Evolutionary conservation across 176 grass and related monocot genomes (phyloP).

Genomic region (Poa annua): DNA sequence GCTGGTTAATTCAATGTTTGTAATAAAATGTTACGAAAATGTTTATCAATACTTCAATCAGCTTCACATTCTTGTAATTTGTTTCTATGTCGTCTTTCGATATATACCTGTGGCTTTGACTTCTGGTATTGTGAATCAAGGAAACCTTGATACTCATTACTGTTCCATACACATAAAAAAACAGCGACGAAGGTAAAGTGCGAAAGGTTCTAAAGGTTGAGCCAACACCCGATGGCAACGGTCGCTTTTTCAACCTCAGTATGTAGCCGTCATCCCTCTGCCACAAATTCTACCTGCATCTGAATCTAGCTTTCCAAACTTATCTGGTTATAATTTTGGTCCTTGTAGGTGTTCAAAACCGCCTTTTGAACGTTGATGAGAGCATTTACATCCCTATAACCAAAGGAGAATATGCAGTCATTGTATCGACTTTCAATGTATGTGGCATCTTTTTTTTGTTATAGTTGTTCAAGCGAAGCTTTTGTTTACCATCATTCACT

Average conservation of each 20-base stretch:
- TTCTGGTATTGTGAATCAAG: neutral
- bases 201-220: constrained; percentile 88
- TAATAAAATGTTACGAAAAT: neutral
- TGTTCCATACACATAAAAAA: constrained; percentile 21
- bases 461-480: neutral
- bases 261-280: constrained; percentile 31
- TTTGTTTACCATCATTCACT: neutral
- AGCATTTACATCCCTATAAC: constrained; percentile 89
- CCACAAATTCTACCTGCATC: constrained; percentile 8
- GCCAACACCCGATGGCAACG: constrained; percentile 92
- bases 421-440: constrained; percentile 89
- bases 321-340: constrained; percentile 10
- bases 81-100: neutral
- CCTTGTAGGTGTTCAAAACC: constrained; percentile 82
- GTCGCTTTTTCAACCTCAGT: constrained; percentile 99
- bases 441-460: neutral
- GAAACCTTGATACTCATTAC: constrained; percentile 4
- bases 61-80: neutral
- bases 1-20: neutral
- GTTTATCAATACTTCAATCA: neutral
- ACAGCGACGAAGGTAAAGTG: constrained; percentile 94
- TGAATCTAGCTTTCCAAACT: constrained; percentile 10
- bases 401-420: constrained; percentile 78
- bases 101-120: neutral
- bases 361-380: constrained; percentile 82